These are phyloP conservation scores for Ustilago sp. DNA, from an alignment of 1,284 basidiomycete genomes.

Conservation along the genomic window DNA sequence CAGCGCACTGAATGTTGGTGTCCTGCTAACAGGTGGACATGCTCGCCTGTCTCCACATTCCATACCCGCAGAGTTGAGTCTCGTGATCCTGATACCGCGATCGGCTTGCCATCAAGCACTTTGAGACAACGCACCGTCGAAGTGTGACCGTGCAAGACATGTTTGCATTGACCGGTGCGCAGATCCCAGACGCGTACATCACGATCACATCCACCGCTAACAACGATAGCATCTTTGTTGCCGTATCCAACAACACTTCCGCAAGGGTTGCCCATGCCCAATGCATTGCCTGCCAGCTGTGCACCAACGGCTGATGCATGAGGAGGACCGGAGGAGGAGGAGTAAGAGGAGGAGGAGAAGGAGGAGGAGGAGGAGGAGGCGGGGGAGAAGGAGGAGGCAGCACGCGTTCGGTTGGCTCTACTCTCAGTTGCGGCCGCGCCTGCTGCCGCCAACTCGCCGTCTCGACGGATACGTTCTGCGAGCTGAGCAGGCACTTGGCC, in stretches of 20 bases:
- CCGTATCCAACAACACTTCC: constrained; percentile 76
- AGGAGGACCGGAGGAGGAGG: constrained; percentile 1
- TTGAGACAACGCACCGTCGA: constrained; percentile 93
- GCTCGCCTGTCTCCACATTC: constrained; percentile 85
- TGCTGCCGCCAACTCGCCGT: constrained; percentile 22
- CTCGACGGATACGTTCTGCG: constrained; percentile 34
- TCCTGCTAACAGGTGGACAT: constrained; percentile 80
- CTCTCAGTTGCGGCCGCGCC: background rate
- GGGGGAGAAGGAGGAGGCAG: background rate
- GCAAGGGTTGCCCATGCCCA: constrained; percentile 56
- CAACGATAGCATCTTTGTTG: constrained; percentile 78
- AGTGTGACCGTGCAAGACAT: constrained; percentile 84
- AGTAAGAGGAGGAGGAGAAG: too few relatives aligned
- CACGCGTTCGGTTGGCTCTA: background rate
- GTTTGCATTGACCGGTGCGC: constrained; percentile 82
- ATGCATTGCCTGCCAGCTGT: constrained; percentile 34
- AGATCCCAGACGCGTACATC: constrained; percentile 91
- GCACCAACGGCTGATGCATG: constrained; percentile 14
- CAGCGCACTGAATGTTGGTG: constrained; percentile 87
- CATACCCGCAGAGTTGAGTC: constrained; percentile 84
- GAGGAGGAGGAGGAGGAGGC: too few relatives aligned
- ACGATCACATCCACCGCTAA: constrained; percentile 94
- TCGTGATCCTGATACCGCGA: constrained; percentile 89
- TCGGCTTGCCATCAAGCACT: constrained; percentile 85
- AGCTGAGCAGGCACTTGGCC: constrained; percentile 38